Base-by-base conservation (phyloP, 148 eudicot genomes). In the Cornus kousa region DNA sequence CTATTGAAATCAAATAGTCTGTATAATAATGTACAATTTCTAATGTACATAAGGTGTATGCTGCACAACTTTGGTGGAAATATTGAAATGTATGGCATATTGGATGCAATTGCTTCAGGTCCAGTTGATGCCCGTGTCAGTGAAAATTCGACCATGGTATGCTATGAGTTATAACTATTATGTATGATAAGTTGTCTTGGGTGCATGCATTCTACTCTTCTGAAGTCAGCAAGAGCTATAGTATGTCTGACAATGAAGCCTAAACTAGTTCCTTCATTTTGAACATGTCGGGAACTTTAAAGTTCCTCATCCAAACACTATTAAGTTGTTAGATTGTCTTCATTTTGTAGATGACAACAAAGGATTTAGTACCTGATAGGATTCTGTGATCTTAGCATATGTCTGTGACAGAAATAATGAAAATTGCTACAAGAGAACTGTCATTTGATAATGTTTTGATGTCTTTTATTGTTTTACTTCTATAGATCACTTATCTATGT, bases 31-130 rank as follows among this genome's bases (percentile, higher is more conserved):
- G 9, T 20, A 35, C 32, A 55, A 71, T 55, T 79, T 75, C 72
- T 70, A 16, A 6, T 68, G 53, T 80, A 48, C n/a, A 67, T 69
- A 85, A 96, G 99, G 99, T 96, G 99, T 87, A 96, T 96, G 99
- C 86, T 96, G 81, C 99, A 96, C 80, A 96, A 96, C 89, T 96
- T 96, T 85, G 99, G 99, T 67, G 99, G 97, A 76, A 96, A 96
- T 77, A 87, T 96, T 85, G 99, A 96, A 85, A 96, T 96, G 99
- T 96, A 96, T 92, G 99, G 99, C 67, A 74, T 84, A 70, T 81
- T 96, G 79, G 98, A 96, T 80, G 82, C 97, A 32, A 80, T 96
- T 80, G 90, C 99, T 80, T 89, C 97, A 31, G 99, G 99, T 64
- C 99, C 99, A 19, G 68, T 93, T 85, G 97, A 93, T 76, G 97